A percentile compares a stretch with the other conserved stretches of the same genome.
Evolutionary conservation across 352 stramenopile species (phyloP).

Genomic region (Globisporangium echinulatum): DNA sequence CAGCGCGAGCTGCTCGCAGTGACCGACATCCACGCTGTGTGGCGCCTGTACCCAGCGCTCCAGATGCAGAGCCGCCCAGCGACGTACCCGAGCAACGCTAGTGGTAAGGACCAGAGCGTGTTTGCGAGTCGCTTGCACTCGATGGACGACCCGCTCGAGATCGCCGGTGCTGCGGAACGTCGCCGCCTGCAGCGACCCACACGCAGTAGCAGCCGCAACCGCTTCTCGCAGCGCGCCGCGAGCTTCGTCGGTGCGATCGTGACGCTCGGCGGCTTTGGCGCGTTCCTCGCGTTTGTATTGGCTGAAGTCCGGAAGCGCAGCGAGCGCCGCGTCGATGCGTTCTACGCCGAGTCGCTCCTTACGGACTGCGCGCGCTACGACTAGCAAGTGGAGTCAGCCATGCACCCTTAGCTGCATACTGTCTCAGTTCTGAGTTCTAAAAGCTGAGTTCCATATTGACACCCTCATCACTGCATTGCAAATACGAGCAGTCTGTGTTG

Average conservation of each 20-base stretch:
- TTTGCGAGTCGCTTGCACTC: conserved; percentile 65
- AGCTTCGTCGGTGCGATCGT: conserved; percentile 65
- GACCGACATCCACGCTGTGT: conserved; percentile 72
- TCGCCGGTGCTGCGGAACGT: background rate
- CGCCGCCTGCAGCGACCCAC: background rate
- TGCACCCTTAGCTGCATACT: too few relatives aligned
- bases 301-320: conserved; percentile 29
- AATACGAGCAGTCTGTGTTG: too few relatives aligned
- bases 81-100: conserved; percentile 21
- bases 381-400: conserved; percentile 3
- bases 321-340: conserved; percentile 25
- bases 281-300: conserved; percentile 32
- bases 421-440: too few relatives aligned
- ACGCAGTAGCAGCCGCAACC: conserved; percentile 9
- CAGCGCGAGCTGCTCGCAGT: conserved; percentile 65
- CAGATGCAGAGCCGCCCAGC: conserved; percentile 31
- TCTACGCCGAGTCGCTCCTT: conserved; percentile 66
- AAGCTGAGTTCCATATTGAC: too few relatives aligned
- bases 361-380: conserved; percentile 44
- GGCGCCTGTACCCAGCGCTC: conserved; percentile 59
- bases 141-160: conserved; percentile 26
- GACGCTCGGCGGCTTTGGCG: conserved; percentile 48
- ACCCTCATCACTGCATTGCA: too few relatives aligned
- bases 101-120: conserved; percentile 14
- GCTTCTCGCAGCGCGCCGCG: conserved; percentile 36